Conservation (phyloP, 306 rosid species). For the Coriaria nepalensis region DNA sequence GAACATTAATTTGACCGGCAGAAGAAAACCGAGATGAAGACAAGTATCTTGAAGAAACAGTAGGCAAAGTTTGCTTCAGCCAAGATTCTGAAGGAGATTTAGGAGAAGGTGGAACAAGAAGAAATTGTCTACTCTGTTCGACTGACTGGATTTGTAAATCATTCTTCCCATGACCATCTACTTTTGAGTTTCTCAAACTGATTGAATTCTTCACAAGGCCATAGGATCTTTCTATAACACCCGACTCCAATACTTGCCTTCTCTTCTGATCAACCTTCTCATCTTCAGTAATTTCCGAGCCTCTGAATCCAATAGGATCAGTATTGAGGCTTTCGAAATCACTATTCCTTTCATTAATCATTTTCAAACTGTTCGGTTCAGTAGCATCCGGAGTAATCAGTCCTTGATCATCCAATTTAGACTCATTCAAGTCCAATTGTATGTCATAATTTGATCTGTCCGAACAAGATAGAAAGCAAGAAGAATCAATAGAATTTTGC, state of each 20-base stretch:
- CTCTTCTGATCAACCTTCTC: constrained; percentile 20
- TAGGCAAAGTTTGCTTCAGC: constrained; percentile 65
- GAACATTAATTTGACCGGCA: constrained; percentile 18
- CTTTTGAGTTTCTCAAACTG: constrained; percentile 14
- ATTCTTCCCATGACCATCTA: constrained; percentile 10
- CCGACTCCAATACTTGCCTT: neutral
- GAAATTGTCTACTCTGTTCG: constrained; percentile 19
- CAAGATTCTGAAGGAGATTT: constrained; percentile 94
- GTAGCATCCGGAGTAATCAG: constrained; percentile 12
- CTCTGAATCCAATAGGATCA: constrained; percentile 9
- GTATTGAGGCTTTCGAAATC: constrained; percentile 18
- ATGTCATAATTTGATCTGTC: constrained; percentile 17
- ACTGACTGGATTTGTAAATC: constrained; percentile 25
- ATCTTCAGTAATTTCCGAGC: constrained; percentile 15
- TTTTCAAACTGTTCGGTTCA: constrained; percentile 9
- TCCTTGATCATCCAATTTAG: constrained; percentile 9
- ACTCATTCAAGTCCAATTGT: constrained; percentile 18
- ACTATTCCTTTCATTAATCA: constrained; percentile 9
- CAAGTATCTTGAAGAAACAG: constrained; percentile 33
- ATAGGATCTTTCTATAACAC: constrained; percentile 9
- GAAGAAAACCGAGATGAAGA: constrained; percentile 25
- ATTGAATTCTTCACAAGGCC: constrained; percentile 15
- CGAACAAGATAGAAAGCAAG: constrained; percentile 18
- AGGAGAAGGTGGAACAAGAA: constrained; percentile 51
- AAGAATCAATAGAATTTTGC: constrained; percentile 24